These are phyloP conservation scores for Claviceps paspali DNA, from an alignment of 2,329 filamentous ascomycete genomes.

Conservation along the genomic window DNA sequence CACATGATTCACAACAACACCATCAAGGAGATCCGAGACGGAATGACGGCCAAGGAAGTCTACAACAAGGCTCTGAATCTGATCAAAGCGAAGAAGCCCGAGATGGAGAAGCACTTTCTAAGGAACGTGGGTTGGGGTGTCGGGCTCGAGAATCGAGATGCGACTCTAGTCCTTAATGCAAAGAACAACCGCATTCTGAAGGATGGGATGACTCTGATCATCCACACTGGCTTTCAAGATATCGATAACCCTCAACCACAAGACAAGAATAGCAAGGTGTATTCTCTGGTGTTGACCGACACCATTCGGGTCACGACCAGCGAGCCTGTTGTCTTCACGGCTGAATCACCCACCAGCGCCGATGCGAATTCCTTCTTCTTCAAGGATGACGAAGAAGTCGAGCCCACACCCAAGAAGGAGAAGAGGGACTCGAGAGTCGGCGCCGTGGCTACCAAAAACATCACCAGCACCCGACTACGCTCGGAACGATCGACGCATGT, in stretches of 20 bases:
- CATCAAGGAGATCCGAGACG: conserved; percentile 80
- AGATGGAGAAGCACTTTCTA: conserved; percentile 85
- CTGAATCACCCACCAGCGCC: conserved; percentile 77
- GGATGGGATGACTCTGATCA: conserved; percentile 91
- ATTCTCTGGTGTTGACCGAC: conserved; percentile 82
- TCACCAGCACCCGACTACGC: conserved; percentile 82
- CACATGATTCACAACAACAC: conserved; percentile 75
- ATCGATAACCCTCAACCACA: conserved; percentile 75
- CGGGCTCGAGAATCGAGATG: conserved; percentile 80
- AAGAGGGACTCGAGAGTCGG: conserved; percentile 73
- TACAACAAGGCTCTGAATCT: conserved; percentile 74
- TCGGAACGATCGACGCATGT: conserved; percentile 79
- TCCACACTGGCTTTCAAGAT: conserved; percentile 81
- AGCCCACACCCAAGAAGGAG: conserved; percentile 76
- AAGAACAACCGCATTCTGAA: conserved; percentile 76
- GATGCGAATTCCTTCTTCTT: conserved; percentile 98
- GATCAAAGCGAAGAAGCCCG: conserved; percentile 81
- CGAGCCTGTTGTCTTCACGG: conserved; percentile 84
- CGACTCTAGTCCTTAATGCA: conserved; percentile 66
- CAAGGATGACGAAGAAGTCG: conserved; percentile 83
- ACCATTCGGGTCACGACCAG: conserved; percentile 72
- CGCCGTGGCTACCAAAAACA: conserved; percentile 85
- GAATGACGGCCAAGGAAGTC: conserved; percentile 72
- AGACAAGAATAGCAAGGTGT: conserved; percentile 77
- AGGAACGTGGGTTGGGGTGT: conserved; percentile 88